Evolutionary conservation across 1,139 yeast genomes (phyloP), one percentile per base, ranked within the genome.

Genomic region (Diutina pseudorugosa): DNA sequence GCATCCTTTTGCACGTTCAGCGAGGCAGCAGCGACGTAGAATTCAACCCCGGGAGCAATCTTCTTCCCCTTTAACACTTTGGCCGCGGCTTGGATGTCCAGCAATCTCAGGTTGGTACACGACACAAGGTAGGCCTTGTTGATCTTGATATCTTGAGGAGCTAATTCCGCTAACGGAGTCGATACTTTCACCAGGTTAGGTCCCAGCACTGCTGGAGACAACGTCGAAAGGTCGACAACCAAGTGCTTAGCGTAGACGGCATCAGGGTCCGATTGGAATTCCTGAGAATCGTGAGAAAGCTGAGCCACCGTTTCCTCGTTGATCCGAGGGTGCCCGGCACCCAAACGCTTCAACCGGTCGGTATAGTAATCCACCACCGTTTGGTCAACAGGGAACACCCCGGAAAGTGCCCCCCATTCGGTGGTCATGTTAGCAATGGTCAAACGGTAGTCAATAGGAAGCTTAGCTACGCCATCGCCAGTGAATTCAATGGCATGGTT

Each of bases 341-440:
- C 90, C 52, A 90, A 74, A 58, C 77, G 75, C 33, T 69, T 58
- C 53, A 89, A 65, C 62, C 97, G 76, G 51, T 80, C 68, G 57
- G 83, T 74, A 70, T 93, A 93, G 83, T 91, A 93, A 53, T 83
- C 73, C 48, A 90, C 68, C 60, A 90, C 73, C 18, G 82, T 82
- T 23, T 79, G 73, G 65, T 93, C 99, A 20, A 93, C 90, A 4
- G 99, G 98, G 80, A 93, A 93, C 56, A 93, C 72, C 48, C 99
- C 99, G 5, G 96, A 86, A 16, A 93, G 75, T 1, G 99, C 98
- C 61, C 99, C 99, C 99, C 99, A 93, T 70, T 93, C 99, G 45
- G 99, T 93, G 52, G 98, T 93, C 99, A 93, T 93, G 65, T 93
- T 93, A 54, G 98, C 98, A 59, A 93, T 91, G 21, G 98, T 93